Evolutionary conservation across 441 rosid genomes (phyloP).

Genomic region (Adansonia rubrostipa): DNA sequence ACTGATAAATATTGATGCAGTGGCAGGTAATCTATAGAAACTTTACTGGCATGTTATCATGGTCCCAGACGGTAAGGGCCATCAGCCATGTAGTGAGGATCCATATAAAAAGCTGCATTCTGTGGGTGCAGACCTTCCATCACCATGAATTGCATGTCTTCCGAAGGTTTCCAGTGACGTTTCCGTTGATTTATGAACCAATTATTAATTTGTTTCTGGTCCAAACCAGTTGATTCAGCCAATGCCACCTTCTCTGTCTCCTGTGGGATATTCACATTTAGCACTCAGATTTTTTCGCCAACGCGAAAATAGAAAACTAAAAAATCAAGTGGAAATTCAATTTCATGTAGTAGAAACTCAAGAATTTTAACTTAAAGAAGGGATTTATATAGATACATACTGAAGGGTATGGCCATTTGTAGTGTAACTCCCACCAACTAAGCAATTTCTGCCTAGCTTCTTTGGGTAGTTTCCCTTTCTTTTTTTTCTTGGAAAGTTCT

Average conservation of each 20-base stretch:
- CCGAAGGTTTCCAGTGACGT: slow-evolving; percentile 98
- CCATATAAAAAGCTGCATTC: slow-evolving; percentile 83
- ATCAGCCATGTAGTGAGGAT: slow-evolving; percentile 81
- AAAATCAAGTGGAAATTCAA: not conserved
- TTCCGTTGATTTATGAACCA: slow-evolving; percentile 42
- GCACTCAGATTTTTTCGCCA: not conserved
- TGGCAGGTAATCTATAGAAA: too few relatives aligned
- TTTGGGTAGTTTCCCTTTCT: slow-evolving; percentile 97
- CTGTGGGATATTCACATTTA: slow-evolving; percentile 36
- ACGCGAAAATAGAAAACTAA: not conserved
- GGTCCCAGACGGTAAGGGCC: slow-evolving; percentile 91
- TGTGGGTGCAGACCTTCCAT: slow-evolving; percentile 92
- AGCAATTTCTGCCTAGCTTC: slow-evolving; percentile 98
- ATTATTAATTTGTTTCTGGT: slow-evolving; percentile 69
- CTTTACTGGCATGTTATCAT: slow-evolving; percentile 27
- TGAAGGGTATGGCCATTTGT: slow-evolving; percentile 99
- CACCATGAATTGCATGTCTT: slow-evolving; percentile 98
- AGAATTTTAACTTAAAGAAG: not conserved
- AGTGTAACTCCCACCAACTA: slow-evolving; percentile 97
- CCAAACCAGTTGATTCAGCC: slow-evolving; percentile 94
- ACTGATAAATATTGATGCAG: not conserved
- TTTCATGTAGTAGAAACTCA: not conserved
- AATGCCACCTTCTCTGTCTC: slow-evolving; percentile 93
- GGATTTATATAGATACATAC: slow-evolving; percentile 41
- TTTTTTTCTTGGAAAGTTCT: slow-evolving; percentile 95